phyloP scores from a whole-genome alignment of 228 moss, liverwort and hornwort species.

The Sphagnum fallax region DNA sequence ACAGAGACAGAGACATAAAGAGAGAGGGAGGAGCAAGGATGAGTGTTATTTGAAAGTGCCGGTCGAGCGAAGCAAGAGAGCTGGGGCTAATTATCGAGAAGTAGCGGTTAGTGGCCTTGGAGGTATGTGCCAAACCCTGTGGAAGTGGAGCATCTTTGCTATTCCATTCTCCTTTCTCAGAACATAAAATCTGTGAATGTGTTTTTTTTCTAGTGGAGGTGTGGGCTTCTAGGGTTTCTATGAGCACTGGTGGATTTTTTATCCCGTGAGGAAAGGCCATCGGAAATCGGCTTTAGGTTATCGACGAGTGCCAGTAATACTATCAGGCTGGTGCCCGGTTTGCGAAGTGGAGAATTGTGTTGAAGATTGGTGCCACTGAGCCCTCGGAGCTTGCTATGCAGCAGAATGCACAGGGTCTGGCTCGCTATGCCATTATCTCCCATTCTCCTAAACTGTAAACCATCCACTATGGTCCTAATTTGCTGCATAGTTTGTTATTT shows the following conservation, averaged over 20 bases:
- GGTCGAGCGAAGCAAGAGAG: background rate
- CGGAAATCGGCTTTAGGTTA: background rate
- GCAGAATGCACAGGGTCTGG: too few species aligned
- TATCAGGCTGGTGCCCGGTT: too few species aligned
- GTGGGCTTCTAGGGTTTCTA: background rate
- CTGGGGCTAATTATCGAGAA: slow-evolving; percentile 6
- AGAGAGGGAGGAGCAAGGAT: background rate
- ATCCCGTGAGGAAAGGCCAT: background rate
- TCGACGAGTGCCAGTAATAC: too few species aligned
- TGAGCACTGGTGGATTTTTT: background rate
- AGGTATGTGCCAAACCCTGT: background rate
- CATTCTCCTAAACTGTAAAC: too few species aligned
- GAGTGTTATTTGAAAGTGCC: background rate
- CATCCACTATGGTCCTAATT: too few species aligned
- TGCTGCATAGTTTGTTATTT: too few species aligned
- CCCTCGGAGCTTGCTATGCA: too few species aligned
- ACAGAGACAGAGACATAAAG: background rate
- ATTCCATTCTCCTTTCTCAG: too few species aligned
- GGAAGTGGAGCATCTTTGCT: background rate
- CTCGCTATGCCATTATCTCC: too few species aligned
- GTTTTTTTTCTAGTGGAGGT: background rate
- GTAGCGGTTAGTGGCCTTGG: slow-evolving; percentile 4
- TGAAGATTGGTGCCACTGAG: too few species aligned
- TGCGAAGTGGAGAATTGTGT: too few species aligned
- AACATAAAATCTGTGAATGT: too few species aligned